Base-by-base conservation (phyloP, 768 basidiomycete genomes). In the Tulasnella sp. region DNA sequence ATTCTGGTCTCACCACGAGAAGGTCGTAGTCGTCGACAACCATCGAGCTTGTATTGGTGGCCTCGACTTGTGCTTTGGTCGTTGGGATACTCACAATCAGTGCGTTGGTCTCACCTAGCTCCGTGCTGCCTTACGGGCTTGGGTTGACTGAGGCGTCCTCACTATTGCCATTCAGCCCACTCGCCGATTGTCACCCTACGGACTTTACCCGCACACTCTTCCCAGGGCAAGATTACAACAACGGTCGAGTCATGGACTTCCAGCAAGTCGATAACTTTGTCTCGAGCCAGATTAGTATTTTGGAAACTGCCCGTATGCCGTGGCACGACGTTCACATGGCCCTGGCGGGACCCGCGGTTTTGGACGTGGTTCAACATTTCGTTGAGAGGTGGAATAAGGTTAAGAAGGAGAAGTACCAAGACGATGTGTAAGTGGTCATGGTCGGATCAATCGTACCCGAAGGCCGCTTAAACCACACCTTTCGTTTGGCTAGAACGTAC, bases 241-340 rank as follows among this genome's bases (percentile, higher is more conserved):
- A 99, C 80, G 95, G 95, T 1, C 90, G 96, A 12, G 87, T 93
- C 42, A 88, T 91, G 85, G 96, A 97, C 83, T 96, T 97, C 87
- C 89, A 95, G 83, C 87, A 84, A 14, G 97, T 98, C 0, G 88
- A 89, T 79, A 88, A 94, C 81, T 95, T 91, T 83, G 89, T 91
- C 34, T 92, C 90, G 83, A 94, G 92, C 80, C 88, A 88, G 0
- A 84, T 95, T 21, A 92, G 91, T 42, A 88, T 91, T 72, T 83
- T 91, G 71, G 93, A 95, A 81, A 91, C 87, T 19, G 87, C 90
- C 1, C 87, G 94, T 81, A 95, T 96, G 95, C 95, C 97, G 0
- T 98, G 97, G 97, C 97, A 98, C 83, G 97, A 98, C 86, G 95
- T 94, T 18, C 96, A 96, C 84, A 93, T 94, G 92, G 95, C 94